phyloP scores from a whole-genome alignment of 192 early-diverging fungal species.

The Rhizophagus prolifer region DNA sequence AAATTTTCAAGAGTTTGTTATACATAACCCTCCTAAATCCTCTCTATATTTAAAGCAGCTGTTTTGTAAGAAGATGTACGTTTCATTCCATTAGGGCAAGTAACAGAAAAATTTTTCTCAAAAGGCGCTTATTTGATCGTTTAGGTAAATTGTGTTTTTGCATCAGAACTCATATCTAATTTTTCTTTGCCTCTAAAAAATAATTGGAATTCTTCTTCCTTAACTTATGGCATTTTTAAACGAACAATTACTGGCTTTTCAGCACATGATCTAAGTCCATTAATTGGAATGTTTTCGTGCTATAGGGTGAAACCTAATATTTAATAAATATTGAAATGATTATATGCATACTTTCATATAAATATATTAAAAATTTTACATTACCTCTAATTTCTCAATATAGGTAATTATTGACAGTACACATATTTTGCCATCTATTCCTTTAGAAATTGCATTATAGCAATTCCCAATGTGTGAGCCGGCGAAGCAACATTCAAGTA shows the following conservation, averaged over 20 bases:
- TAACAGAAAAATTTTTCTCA: background rate
- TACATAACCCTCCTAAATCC: background rate
- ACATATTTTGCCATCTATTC: background rate
- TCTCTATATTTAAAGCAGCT: background rate
- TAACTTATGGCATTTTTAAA: background rate
- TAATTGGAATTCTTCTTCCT: too few relatives aligned
- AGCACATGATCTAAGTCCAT: too few relatives aligned
- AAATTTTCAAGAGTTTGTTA: too few relatives aligned
- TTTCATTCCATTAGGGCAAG: too few relatives aligned
- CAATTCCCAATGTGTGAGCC: too few relatives aligned
- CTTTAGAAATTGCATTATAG: too few relatives aligned
- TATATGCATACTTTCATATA: too few relatives aligned
- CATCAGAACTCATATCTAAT: background rate
- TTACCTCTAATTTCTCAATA: background rate
- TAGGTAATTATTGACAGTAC: conserved; percentile 1
- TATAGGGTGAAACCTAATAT: background rate
- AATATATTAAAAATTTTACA: too few relatives aligned
- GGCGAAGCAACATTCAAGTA: too few relatives aligned
- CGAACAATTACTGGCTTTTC: background rate
- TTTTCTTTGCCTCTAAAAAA: too few relatives aligned
- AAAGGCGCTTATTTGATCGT: background rate
- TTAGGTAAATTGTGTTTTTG: conserved; percentile 5
- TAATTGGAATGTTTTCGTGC: background rate
- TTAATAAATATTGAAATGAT: too few relatives aligned
- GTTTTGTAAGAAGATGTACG: too few relatives aligned